phyloP scores from a whole-genome alignment of 2,329 filamentous ascomycete genomes.

The Verticillium nonalfalfae region DNA sequence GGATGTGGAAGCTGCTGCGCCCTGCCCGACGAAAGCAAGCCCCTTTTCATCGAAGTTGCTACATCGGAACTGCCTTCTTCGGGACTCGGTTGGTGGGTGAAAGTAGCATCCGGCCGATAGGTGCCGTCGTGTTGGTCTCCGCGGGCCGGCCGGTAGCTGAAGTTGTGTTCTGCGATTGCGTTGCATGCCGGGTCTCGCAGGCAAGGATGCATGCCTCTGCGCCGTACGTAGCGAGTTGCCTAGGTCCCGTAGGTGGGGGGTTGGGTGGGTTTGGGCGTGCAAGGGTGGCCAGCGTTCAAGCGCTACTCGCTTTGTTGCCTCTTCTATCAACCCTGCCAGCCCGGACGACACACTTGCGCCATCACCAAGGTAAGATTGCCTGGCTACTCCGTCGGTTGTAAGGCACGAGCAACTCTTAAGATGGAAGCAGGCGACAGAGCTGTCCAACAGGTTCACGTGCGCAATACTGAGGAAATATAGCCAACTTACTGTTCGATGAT shows the following conservation, averaged over 20 bases:
- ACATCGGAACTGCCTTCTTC: too few species aligned
- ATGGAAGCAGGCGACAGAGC: not conserved
- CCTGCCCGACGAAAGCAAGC: not conserved
- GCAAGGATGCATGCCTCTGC: not conserved
- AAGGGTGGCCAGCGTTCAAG: not conserved
- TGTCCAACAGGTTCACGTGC: not conserved
- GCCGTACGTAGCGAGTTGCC: too few species aligned
- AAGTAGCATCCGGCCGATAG: not conserved
- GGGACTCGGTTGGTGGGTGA: not conserved
- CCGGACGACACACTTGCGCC: not conserved
- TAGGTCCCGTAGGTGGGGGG: too few species aligned
- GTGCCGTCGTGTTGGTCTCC: not conserved
- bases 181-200: not conserved
- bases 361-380: too few species aligned
- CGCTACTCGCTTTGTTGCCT: not conserved
- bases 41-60: not conserved
- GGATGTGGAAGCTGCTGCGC: not conserved
- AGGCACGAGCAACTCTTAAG: not conserved
- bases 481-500: not conserved
- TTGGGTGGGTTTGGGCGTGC: not conserved
- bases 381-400: too few species aligned
- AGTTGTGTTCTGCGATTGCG: not conserved
- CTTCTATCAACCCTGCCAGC: not conserved
- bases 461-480: not conserved
- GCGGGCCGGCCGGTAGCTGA: not conserved